Percentiles rank a stretch among this genome's conserved stretches.
These are phyloP conservation scores for Botryosphaeria agaves DNA, from an alignment of 2,329 filamentous ascomycete species.

Conservation along the genomic window DNA sequence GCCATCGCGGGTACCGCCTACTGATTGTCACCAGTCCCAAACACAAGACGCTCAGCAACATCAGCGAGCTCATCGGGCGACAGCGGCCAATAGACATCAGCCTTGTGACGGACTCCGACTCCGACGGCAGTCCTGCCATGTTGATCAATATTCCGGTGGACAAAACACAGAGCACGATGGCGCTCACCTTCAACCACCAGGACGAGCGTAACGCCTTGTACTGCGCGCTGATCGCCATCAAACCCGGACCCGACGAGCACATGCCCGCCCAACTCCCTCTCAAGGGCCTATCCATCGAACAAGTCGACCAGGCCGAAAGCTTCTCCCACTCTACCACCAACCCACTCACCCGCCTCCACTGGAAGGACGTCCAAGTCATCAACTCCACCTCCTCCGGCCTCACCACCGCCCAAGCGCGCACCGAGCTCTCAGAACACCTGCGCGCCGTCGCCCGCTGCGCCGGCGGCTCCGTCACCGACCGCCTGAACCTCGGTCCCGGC, in stretches of 20 bases:
- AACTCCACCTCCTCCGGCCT: constrained; percentile 44
- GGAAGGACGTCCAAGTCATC: constrained; percentile 54
- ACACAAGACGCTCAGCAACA: constrained; percentile 59
- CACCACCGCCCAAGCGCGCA: constrained; percentile 41
- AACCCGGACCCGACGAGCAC: constrained; percentile 48
- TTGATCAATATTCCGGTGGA: constrained; percentile 54
- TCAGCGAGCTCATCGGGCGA: constrained; percentile 52
- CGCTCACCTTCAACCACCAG: constrained; percentile 60
- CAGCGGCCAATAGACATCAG: constrained; percentile 59
- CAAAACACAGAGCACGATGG: constrained; percentile 49
- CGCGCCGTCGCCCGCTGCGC: constrained; percentile 60
- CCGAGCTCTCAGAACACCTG: constrained; percentile 59
- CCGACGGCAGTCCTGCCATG: constrained; percentile 53
- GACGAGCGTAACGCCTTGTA: constrained; percentile 55
- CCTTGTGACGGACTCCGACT: constrained; percentile 36
- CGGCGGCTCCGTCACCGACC: constrained; percentile 63
- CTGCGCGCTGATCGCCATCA: constrained; percentile 54
- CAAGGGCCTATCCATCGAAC: constrained; percentile 46
- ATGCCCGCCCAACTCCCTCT: constrained; percentile 54
- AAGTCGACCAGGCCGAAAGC: constrained; percentile 30
- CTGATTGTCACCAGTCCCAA: constrained; percentile 61
- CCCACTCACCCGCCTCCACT: constrained; percentile 30
- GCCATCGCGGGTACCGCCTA: constrained; percentile 66
- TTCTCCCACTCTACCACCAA: constrained; percentile 20
- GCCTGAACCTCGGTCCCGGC: constrained; percentile 51